Evolutionary conservation across 345 rosid genomes (phyloP).

Genomic region (Capsella bursapastoris): DNA sequence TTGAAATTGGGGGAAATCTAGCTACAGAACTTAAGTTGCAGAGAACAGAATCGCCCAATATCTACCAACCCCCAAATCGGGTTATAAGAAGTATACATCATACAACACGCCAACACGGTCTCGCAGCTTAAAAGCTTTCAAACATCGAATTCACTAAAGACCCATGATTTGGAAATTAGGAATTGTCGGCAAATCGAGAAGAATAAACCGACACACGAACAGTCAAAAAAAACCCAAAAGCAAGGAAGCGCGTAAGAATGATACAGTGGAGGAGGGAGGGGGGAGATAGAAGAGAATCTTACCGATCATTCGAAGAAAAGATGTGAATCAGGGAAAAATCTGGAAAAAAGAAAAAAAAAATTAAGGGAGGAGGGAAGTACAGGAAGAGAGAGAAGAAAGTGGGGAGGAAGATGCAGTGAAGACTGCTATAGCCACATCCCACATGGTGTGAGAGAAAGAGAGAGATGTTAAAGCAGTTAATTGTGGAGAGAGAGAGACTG

Average conservation of each 20-base stretch:
- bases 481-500: slow-evolving; percentile 28
- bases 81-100: neutral
- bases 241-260: slow-evolving; percentile 25
- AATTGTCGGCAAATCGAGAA: slow-evolving; percentile 38
- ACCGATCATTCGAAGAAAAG: slow-evolving; percentile 60
- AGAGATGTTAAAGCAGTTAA: slow-evolving; percentile 39
- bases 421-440: slow-evolving; percentile 46
- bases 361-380: slow-evolving; percentile 20
- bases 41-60: neutral
- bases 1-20: slow-evolving; percentile 22
- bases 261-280: neutral
- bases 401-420: slow-evolving; percentile 47
- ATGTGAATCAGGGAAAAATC: slow-evolving; percentile 44
- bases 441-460: slow-evolving; percentile 30
- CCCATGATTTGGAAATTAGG: neutral
- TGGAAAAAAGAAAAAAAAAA: slow-evolving; percentile 2
- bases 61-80: slow-evolving; percentile 24
- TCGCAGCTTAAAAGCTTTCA: slow-evolving; percentile 1
- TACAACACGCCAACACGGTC: neutral
- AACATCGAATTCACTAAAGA: slow-evolving; percentile 13
- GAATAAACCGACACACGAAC: slow-evolving; percentile 2
- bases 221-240: slow-evolving; percentile 4
- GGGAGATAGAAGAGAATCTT: slow-evolving; percentile 43
- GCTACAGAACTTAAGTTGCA: slow-evolving; percentile 9
- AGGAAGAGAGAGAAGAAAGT: slow-evolving; percentile 36